Conservation (phyloP, 1,139 yeast species). For the Blastobotrys buckinghamii region DNA sequence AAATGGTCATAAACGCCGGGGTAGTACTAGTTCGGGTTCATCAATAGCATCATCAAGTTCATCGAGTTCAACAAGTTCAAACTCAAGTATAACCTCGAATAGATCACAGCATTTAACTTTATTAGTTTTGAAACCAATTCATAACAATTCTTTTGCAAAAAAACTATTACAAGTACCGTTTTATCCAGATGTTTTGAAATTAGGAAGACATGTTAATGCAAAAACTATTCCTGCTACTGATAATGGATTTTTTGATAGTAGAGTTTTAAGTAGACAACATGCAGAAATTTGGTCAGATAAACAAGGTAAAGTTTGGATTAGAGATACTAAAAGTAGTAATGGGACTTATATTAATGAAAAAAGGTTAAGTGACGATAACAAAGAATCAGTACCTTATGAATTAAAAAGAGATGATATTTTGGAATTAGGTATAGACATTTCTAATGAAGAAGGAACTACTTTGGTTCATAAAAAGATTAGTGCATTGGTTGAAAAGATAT, state of each 20-base stretch:
- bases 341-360: constrained; percentile 86
- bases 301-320: constrained; percentile 63
- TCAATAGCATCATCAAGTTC: not conserved
- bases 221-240: constrained; percentile 68
- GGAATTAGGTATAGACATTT: constrained; percentile 89
- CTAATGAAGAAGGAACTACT: constrained; percentile 47
- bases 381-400: constrained; percentile 48
- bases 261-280: constrained; percentile 89
- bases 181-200: constrained; percentile 73
- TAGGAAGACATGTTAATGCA: constrained; percentile 81
- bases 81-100: constrained; percentile 5
- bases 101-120: constrained; percentile 39
- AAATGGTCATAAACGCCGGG: constrained; percentile 4
- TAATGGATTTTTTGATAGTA: constrained; percentile 90
- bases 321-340: constrained; percentile 85
- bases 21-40: too few species aligned
- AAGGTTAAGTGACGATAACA: constrained; percentile 55
- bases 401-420: constrained; percentile 70
- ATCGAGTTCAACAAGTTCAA: not conserved
- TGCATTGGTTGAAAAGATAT: constrained; percentile 68
- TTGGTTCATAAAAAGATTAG: constrained; percentile 78
- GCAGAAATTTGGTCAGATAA: constrained; percentile 80
- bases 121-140: constrained; percentile 62
- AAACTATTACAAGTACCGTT: constrained; percentile 77
- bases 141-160: constrained; percentile 71